Base-by-base conservation (phyloP, 768 basidiomycete species). In the Lentinus brumalis region DNA sequence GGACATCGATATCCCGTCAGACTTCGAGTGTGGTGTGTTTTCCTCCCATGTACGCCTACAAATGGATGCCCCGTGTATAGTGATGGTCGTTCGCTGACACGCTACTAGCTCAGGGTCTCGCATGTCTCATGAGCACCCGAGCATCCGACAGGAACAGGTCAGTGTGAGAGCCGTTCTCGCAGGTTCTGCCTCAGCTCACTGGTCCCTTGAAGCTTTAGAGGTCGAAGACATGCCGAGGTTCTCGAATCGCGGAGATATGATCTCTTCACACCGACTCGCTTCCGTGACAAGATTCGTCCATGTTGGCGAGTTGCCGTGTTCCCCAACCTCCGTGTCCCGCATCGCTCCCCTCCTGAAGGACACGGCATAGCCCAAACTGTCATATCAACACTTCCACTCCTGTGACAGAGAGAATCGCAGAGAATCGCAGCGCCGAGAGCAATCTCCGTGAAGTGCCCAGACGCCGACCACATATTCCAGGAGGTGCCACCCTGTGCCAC, bases 231-330 rank as follows among this genome's bases (percentile, higher is more conserved):
- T 40, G 29, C 40, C 9, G 45, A 52, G 21, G 12, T 35, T 47
- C 45, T 54, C 15, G 40, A 53, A 18, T n/a, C 47, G 49, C 62
- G 62, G 62, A 63, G 57, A 63, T 63, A 63, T 52, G 57, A 53
- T 56, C 53, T 49, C 41, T 46, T 50, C 56, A 35, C 56, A 35
- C 52, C 41, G 51, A 58, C 53, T 30, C 31, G 7, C 39, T 29
- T n/a, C 30, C 16, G 29, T 29, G 26, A 51, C 12, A 31, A 42
- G 21, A 18, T 40, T 46, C 56, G 46, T 31, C 35, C n/a, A 29
- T 18, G 38, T 9, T 10, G 12, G 26, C 38, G 12, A 49, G 46
- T 18, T 26, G 46, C 46, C n/a, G 21, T 49, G 21, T 21, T 30
- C 8, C 8, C 26, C 46, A 21, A 18, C 26, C 29, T 49, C 18